Percentiles rank a stretch among this genome's conserved stretches.
Conservation (phyloP, 768 basidiomycete genomes). For the Tulasnella sp. region DNA sequence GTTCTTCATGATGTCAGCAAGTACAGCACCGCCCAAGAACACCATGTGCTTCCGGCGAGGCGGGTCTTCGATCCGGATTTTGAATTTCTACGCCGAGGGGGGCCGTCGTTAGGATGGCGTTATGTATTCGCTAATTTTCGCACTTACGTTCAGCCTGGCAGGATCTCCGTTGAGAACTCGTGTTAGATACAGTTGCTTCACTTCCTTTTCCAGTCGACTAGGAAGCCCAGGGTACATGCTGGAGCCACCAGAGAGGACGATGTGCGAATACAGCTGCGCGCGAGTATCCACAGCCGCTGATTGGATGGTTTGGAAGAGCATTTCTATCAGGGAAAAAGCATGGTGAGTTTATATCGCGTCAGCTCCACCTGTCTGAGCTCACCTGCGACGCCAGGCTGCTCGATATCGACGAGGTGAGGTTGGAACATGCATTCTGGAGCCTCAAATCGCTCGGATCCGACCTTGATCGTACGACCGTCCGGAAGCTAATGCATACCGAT, state of each 20-base stretch:
- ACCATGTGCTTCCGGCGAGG: slow-evolving; percentile 99
- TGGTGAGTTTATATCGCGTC: slow-evolving; percentile 6
- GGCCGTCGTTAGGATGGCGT: not conserved
- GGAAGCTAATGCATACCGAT: slow-evolving; percentile 58
- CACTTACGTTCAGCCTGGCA: slow-evolving; percentile 78
- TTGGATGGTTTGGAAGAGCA: slow-evolving; percentile 97
- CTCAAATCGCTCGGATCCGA: slow-evolving; percentile 97
- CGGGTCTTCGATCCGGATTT: slow-evolving; percentile 97
- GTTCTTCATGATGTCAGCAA: slow-evolving; percentile 98
- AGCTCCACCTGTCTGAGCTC: not conserved
- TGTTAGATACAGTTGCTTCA: slow-evolving; percentile 98
- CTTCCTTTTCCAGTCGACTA: slow-evolving; percentile 96
- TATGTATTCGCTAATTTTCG: not conserved
- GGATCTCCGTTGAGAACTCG: slow-evolving; percentile 86
- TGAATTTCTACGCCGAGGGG: slow-evolving; percentile 84
- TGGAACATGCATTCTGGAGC: slow-evolving; percentile 99
- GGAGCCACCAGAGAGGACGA: slow-evolving; percentile 95
- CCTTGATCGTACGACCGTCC: slow-evolving; percentile 95
- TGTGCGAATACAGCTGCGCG: slow-evolving; percentile 92
- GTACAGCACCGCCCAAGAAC: slow-evolving; percentile 96
- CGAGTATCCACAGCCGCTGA: slow-evolving; percentile 87
- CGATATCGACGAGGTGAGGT: slow-evolving; percentile 94
- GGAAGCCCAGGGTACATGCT: slow-evolving; percentile 99
- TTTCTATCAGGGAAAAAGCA: slow-evolving; percentile 55
- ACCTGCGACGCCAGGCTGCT: slow-evolving; percentile 97